These are phyloP conservation scores for Paracoccidioides lutzii DNA, from an alignment of 2,329 filamentous ascomycete species.

Conservation along the genomic window DNA sequence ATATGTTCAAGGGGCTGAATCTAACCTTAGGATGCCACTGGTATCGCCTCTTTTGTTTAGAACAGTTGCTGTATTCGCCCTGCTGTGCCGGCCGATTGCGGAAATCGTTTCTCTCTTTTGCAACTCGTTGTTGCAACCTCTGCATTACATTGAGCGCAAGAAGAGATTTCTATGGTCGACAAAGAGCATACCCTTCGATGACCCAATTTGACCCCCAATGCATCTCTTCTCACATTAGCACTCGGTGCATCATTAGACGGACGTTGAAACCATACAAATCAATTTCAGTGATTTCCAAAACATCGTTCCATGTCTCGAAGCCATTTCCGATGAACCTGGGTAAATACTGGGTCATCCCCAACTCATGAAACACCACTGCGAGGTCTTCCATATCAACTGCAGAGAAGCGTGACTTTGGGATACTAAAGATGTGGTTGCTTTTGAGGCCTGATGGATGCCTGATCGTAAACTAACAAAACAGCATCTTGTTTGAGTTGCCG, in stretches of 20 bases:
- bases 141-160: neutral
- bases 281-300: conserved; percentile 7
- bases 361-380: conserved; percentile 3
- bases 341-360: conserved; percentile 7
- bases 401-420: neutral
- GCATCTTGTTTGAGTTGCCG: neutral
- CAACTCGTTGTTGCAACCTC: conserved; percentile 7
- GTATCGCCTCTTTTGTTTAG: conserved; percentile 5
- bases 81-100: neutral
- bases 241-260: neutral
- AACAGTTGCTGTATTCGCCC: neutral
- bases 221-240: conserved; percentile 5
- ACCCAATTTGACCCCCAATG: conserved; percentile 6
- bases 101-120: conserved; percentile 2
- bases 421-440: neutral
- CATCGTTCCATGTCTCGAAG: conserved; percentile 7
- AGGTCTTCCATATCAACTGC: conserved; percentile 5
- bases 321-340: conserved; percentile 6
- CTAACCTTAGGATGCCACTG: conserved; percentile 8
- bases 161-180: neutral
- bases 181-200: conserved; percentile 3
- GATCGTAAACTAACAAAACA: neutral
- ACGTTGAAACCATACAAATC: conserved; percentile 5
- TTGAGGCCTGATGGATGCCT: neutral
- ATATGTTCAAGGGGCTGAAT: neutral